These are phyloP conservation scores for Sporothrix inflata DNA, from an alignment of 2,329 filamentous ascomycete genomes.

Conservation along the genomic window DNA sequence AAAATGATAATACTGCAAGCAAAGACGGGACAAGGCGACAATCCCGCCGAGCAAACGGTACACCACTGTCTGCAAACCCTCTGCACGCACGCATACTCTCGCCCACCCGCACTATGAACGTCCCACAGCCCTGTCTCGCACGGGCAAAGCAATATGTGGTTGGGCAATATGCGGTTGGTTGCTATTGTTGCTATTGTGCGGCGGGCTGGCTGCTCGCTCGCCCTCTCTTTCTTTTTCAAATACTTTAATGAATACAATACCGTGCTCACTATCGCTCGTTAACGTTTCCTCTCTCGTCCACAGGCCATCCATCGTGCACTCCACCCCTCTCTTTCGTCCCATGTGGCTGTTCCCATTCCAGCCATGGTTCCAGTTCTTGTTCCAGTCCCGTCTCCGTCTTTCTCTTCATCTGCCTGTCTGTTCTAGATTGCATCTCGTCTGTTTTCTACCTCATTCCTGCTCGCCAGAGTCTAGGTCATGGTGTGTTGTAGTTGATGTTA, in stretches of 20 bases:
- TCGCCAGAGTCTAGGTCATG: not conserved
- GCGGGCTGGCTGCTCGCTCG: not conserved
- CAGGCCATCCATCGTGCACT: too few species aligned
- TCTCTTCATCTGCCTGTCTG: too few species aligned
- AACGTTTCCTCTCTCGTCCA: not conserved
- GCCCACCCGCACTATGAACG: not conserved
- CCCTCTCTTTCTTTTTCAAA: not conserved
- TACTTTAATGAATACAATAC: not conserved
- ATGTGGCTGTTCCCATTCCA: constrained; percentile 5
- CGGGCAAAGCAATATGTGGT: not conserved
- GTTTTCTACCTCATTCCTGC: not conserved
- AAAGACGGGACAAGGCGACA: not conserved
- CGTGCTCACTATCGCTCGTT: not conserved
- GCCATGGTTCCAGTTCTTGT: not conserved
- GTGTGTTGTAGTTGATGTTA: not conserved
- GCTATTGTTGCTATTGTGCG: not conserved
- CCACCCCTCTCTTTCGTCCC: not conserved
- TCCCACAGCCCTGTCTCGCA: constrained; percentile 14
- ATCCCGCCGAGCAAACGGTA: not conserved
- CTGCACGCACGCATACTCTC: not conserved
- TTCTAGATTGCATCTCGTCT: constrained; percentile 1
- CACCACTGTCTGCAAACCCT: not conserved
- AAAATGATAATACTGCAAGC: too few species aligned
- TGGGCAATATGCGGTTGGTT: not conserved
- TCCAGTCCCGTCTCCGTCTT: too few species aligned